Base-by-base conservation (phyloP, 1,139 yeast genomes). In the Yamadazyma membranifaciens region DNA sequence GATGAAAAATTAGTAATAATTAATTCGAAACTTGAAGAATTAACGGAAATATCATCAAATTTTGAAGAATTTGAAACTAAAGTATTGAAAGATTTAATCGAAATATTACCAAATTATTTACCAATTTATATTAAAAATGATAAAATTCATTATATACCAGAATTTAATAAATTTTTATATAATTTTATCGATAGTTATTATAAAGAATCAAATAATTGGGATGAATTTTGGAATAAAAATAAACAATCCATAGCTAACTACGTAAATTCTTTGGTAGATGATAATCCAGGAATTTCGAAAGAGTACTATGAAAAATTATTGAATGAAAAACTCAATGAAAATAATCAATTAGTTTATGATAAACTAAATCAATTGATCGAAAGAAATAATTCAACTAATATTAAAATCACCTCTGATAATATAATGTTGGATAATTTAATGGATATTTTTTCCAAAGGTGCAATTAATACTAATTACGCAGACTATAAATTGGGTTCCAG, bases 401-500 rank as follows among this genome's bases (percentile, higher is more conserved):
- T 40, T 9, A 37, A 37, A 12, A 16, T 39, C 3, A 36, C 44
- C 1, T 46, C 46, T 1, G 49, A 58, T 35, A 47, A 46, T 17
- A 46, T 60, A 22, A 33, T 57, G 3, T 45, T 59, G 13, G 57
- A 60, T 35, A 57, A 60, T 34, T 49, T 69, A 33, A 53, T 70
- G 10, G 70, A 69, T 5, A 49, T 63, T 0, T 57, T 69, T 36
- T 52, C 71, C 26, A 60, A 61, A 45, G 72, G 72, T 0, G 57
- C 74, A 0, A 49, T 62, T n/a, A 62, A 62, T 33, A 59, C 67
- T 10, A 70, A 72, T 45, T 71, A 66, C 50, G 76, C 76, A 4
- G 73, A 68, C 43, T 70, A 66, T 47, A 60, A 54, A 24, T 52
- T 64, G 3, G 76, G 76, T 1, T 50, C 75, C 1, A 55, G 75